Conservation (phyloP, 495 filamentous ascomycete species). For the Trichoderma virens region DNA sequence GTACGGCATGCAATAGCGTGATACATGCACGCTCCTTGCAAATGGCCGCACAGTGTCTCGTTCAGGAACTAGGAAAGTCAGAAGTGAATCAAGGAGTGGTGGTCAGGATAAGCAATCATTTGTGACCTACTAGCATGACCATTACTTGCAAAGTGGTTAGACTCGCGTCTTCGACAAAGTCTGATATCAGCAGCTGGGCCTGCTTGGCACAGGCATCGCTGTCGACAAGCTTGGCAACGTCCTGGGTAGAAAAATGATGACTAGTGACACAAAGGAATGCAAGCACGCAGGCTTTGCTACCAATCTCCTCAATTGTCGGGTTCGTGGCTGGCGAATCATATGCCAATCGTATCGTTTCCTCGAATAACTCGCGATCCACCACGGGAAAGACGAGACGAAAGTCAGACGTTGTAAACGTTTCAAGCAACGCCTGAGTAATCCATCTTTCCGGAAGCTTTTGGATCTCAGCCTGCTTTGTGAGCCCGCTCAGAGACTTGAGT, state of each 20-base stretch:
- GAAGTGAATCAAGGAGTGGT: not conserved
- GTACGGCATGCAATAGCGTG: conserved; percentile 35
- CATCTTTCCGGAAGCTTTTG: not conserved
- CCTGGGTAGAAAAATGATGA: conserved; percentile 6
- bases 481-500: not conserved
- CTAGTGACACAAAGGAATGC: conserved; percentile 33
- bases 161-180: conserved; percentile 33
- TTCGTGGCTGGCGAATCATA: not conserved
- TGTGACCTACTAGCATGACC: conserved; percentile 34
- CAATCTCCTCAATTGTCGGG: not conserved
- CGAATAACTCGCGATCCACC: conserved; percentile 29
- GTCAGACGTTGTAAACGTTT: conserved; percentile 1
- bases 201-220: conserved; percentile 30
- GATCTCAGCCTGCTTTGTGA: not conserved
- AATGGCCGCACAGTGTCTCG: conserved; percentile 37
- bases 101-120: not conserved
- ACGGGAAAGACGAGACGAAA: conserved; percentile 35
- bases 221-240: conserved; percentile 28
- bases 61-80: conserved; percentile 28
- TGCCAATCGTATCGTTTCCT: conserved; percentile 9
- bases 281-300: conserved; percentile 35
- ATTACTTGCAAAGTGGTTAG: conserved; percentile 36
- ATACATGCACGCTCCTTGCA: conserved; percentile 37
- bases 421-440: conserved; percentile 1
- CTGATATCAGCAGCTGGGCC: conserved; percentile 33